Evolutionary conservation across 805 yeast genomes (phyloP), one percentile per base, ranked within the genome.

Genomic region (Hanseniaspora mollemarum): DNA sequence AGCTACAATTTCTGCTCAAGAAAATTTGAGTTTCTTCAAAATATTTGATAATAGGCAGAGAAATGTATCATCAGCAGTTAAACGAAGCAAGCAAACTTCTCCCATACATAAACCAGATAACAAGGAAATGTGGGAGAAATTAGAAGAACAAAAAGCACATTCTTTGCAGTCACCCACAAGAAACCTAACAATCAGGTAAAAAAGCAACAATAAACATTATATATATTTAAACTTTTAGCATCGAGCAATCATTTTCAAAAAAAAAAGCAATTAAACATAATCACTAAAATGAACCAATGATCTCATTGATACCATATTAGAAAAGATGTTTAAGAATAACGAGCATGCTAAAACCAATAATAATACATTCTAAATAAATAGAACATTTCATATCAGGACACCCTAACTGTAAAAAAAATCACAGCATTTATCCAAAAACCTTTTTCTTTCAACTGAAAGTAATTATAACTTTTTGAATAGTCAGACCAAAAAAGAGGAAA

Each of bases 1-100:
- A 51, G 97, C 95, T 0, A 92, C 98, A 0, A 87, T 88, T 42
- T 94, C 96, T 2, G 94, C 95, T 12, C 97, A 92, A 66, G 98
- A 92, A 64, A 90, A 87, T 67, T 73, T 92, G 61, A 90, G 92
- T 67, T 92, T 92, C 67, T 92, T 94, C 88, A 82, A 85, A 57
- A 72, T 92, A 21, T 90, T 87, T 65, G 96, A 90, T 59, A 39
- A 39, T 49, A 65, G 55, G 62, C 67, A 57, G 65, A 70, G 19
- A 8, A 26, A 25, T 15, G 24, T 29, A 28, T 21, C 39, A 28
- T 18, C 26, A 21, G 29, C 26, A 10, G 21, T 9, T 7, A 43
- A 42, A 35, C 18, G 15, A n/a, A 38, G 38, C n/a, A 45, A 26
- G 19, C 43, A 32, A 22, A 32, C 31, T 16, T 21, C 37, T 8